A percentile compares a stretch with the other conserved stretches of the same genome.
Evolutionary conservation across 2,329 filamentous ascomycete genomes (phyloP).

Genomic region (Aspergillus pseudoviridinutans): DNA sequence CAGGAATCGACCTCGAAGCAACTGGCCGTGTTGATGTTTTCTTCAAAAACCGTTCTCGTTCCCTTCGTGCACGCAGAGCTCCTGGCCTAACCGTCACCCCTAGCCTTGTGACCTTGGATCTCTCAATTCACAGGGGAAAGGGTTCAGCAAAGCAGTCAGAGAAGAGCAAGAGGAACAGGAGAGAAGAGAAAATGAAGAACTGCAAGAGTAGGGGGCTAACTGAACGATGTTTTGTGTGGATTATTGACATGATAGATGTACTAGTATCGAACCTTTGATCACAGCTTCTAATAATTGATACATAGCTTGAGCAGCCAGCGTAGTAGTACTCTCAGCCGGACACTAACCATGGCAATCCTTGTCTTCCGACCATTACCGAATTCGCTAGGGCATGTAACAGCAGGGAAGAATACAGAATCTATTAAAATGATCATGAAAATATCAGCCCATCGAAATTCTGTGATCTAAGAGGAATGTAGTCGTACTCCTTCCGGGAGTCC

Average conservation of each 20-base stretch:
- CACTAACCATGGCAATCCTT: background rate
- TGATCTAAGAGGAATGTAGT: too few relatives aligned
- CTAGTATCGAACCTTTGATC: background rate
- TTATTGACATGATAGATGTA: background rate
- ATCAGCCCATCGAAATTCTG: too few relatives aligned
- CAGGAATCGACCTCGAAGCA: too few relatives aligned
- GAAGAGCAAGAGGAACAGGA: background rate
- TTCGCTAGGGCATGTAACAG: background rate
- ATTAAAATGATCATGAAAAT: too few relatives aligned
- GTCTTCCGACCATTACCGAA: background rate
- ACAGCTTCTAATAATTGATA: background rate
- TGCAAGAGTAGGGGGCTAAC: background rate
- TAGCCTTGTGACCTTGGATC: too few relatives aligned
- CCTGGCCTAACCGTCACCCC: too few relatives aligned
- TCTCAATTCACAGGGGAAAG: too few relatives aligned
- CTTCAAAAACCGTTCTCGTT: too few relatives aligned
- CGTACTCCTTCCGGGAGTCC: too few relatives aligned
- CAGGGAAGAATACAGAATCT: background rate
- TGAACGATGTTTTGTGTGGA: background rate
- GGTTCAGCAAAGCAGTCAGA: too few relatives aligned
- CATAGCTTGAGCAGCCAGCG: background rate
- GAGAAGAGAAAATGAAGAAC: background rate
- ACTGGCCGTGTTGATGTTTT: too few relatives aligned
- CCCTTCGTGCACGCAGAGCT: too few relatives aligned
- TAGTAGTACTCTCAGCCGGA: background rate